Evolutionary conservation across 306 rosid genomes (phyloP).

Genomic region (Medicago lupulina): DNA sequence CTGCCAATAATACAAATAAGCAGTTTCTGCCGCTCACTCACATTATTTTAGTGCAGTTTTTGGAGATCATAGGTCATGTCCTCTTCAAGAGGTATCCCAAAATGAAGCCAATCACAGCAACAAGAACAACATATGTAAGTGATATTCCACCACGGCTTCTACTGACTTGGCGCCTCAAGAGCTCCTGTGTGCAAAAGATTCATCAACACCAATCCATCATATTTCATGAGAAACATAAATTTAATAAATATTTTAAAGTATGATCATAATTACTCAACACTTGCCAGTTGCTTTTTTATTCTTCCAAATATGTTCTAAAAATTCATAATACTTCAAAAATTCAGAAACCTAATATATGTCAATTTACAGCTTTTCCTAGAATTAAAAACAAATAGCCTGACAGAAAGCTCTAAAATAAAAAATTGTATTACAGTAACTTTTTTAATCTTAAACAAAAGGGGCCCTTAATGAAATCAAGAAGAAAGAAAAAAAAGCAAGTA

Average conservation of each 20-base stretch:
- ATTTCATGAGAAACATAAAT: slow-evolving; percentile 6
- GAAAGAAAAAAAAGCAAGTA: not conserved
- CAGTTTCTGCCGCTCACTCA: slow-evolving; percentile 1
- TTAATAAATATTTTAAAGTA: not conserved
- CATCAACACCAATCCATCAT: not conserved
- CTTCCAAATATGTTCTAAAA: not conserved
- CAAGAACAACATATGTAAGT: slow-evolving; percentile 22
- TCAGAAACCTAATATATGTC: not conserved
- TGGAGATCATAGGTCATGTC: slow-evolving; percentile 16
- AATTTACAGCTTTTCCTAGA: not conserved
- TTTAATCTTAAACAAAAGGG: not conserved
- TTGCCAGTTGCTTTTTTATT: not conserved
- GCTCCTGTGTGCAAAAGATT: slow-evolving; percentile 19
- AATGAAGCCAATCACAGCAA: slow-evolving; percentile 34
- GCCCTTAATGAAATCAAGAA: not conserved
- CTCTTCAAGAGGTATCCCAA: slow-evolving; percentile 30
- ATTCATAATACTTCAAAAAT: not conserved
- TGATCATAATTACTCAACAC: not conserved
- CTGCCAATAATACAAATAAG: slow-evolving; percentile 4
- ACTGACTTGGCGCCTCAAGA: slow-evolving; percentile 22
- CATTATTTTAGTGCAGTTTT: slow-evolving; percentile 1
- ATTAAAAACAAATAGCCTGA: not conserved
- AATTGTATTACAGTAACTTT: too few species aligned
- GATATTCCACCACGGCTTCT: slow-evolving; percentile 26
- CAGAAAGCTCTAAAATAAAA: not conserved